A percentile compares a stretch with the other conserved stretches of the same genome.
Evolutionary conservation across 306 rosid species (phyloP).

Genomic region (Medicago arabica): DNA sequence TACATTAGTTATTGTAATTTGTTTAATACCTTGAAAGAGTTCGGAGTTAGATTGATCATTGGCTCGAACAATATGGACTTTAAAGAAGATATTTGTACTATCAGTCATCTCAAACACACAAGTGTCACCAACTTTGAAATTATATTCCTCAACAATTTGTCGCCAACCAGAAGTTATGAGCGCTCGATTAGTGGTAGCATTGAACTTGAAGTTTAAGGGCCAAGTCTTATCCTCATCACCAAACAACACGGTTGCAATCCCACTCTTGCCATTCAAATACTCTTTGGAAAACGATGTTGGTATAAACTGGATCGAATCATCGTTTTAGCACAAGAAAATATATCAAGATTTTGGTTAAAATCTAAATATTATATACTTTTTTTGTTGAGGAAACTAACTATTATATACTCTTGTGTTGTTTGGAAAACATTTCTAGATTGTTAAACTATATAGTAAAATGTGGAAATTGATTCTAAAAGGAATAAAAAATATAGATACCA

Average conservation of each 20-base stretch:
- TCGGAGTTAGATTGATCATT: not conserved
- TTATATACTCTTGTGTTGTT: too few relatives aligned
- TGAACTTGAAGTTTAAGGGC: not conserved
- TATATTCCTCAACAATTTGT: not conserved
- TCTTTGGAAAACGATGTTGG: not conserved
- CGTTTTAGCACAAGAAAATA: not conserved
- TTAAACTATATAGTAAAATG: not conserved
- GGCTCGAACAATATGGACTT: not conserved
- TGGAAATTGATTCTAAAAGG: not conserved
- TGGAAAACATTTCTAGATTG: not conserved
- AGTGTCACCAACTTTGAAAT: conserved; percentile 21
- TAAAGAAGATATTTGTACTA: not conserved
- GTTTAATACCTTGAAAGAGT: conserved; percentile 4
- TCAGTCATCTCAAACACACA: conserved; percentile 38
- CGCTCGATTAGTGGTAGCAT: rapidly evolving
- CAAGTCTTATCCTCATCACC: not conserved
- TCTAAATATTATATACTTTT: too few relatives aligned
- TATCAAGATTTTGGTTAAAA: not conserved
- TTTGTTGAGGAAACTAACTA: too few relatives aligned
- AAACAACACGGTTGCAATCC: not conserved
- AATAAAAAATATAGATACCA: not conserved
- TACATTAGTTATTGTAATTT: not conserved
- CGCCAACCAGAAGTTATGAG: not conserved
- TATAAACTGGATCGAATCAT: not conserved
- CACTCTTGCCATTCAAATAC: not conserved